Evolutionary conservation across 2,329 filamentous ascomycete species (phyloP), one percentile per base, ranked within the genome.

Genomic region (Kalaharituber pfeilii): DNA sequence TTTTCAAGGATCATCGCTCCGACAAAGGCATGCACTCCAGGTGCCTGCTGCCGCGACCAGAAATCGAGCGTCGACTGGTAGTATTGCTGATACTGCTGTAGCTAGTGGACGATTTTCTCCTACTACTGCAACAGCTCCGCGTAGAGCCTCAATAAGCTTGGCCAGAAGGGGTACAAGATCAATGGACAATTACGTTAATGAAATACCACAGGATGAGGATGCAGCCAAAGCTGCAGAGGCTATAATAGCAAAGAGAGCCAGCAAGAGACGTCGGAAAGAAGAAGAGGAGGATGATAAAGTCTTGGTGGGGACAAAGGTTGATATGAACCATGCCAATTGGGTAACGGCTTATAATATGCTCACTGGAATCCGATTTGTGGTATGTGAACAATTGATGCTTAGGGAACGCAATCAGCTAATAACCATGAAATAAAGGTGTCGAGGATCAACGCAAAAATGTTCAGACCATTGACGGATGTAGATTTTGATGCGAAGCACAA

Each of bases 311-410:
- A 98, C 86, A 56, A 96, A 95, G 71, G 91, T 98, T 52, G 91
- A 98, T 67, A 88, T 96, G 72, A 84, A 86, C 65, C 91, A 98
- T 68, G 84, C 86, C 62, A 96, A 96, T 69, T 98, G 85, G 81
- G 87, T 94, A 45, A 95, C 87, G 1, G 91, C 91, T 56, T 98
- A 98, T 73, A 98, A 98, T 70, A 98, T 98, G 91, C 77, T 98
- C 71, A 98, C 91, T 36, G 91, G 91, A 59, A 98, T 98, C 67
- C 87, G 91, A 54, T 94, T 96, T 55, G 60, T 61, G 54, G 62
- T 59, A 51, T 13, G 55, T 58, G 45, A 24, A 5, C 30, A 22
- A 47, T 24, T 30, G 33, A 13, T 25, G 13, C 49, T 50, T 36
- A 36, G n/a, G 11, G 25, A 20, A 47, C 2, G 4, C 42, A 20